Evolutionary conservation across 768 basidiomycete genomes (phyloP), one percentile per base, ranked within the genome.

Genomic region (Bullera alba): DNA sequence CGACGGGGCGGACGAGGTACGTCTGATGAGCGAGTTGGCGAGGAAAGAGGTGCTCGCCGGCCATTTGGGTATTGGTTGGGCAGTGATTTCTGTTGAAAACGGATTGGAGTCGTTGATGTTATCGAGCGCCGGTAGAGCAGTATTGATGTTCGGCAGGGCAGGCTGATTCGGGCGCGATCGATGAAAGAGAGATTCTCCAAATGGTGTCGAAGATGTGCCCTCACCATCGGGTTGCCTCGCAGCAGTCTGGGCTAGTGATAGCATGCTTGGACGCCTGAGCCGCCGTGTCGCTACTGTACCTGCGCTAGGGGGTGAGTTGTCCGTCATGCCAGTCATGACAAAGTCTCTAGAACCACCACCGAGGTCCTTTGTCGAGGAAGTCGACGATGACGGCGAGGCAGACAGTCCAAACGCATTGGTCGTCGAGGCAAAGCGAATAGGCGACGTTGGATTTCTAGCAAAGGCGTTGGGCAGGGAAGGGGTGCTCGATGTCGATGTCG

Each of bases 391-490:
- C 1, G 63, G 62, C 2, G 65, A 61, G 10, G 39, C 38, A 3
- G 42, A 19, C 4, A 67, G 54, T 0, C 60, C 60, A 42, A 67
- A 67, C 32, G 65, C 65, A 37, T 67, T 67, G 28, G 56, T 58
- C 2, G 54, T 58, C 2, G 63, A 51, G 5, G 62, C 56, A 39
- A 62, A 64, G 10, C 58, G 34, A 7, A 58, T 35, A 10, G 63
- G 55, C 2, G 62, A 51, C 21, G 48, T 21, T 16, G 49, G 53
- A 44, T 10, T 26, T 14, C 38, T 28, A 50, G 17, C 35, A 21
- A 26, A 15, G 50, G 36, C 44, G 28, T 30, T 25, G 32, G 42
- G 37, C n/a, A n/a, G n/a, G n/a, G n/a, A n/a, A 46, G 35, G 35
- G 28, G 37, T 45, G 37, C 34, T 41, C 19, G 21, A 12, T 25